phyloP scores from a whole-genome alignment of 139 green algal species.

The Microglena sp. region DNA sequence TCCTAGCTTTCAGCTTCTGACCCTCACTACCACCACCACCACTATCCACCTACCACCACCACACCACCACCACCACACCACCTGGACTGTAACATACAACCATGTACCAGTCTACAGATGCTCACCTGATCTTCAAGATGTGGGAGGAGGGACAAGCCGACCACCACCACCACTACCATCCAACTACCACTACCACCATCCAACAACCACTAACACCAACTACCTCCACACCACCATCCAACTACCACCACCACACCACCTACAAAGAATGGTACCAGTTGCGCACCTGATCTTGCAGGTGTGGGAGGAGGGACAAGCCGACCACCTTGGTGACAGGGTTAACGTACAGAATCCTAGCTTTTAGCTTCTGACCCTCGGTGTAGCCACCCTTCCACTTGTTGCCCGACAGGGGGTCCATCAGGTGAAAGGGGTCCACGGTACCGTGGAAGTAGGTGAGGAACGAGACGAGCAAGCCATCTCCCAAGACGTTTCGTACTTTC shows the following conservation, averaged over 20 bases:
- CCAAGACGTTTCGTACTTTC: slow-evolving; percentile 36
- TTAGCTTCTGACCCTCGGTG: slow-evolving; percentile 24
- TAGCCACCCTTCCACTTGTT: slow-evolving; percentile 2
- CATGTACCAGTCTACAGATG: too few relatives aligned
- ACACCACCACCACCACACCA: too few relatives aligned
- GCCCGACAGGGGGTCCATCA: slow-evolving; percentile 20
- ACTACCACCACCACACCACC: too few relatives aligned
- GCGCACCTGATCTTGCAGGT: slow-evolving; percentile 68
- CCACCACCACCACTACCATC: too few relatives aligned
- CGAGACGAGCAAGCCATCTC: slow-evolving; percentile 69
- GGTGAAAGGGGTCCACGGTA: slow-evolving; percentile 79
- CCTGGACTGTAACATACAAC: too few relatives aligned
- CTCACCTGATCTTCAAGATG: too few relatives aligned
- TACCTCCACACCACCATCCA: too few relatives aligned
- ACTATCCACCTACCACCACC: too few relatives aligned
- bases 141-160: slow-evolving; percentile 60
- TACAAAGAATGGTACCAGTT: too few relatives aligned
- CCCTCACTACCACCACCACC: too few relatives aligned
- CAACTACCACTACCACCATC: too few relatives aligned
- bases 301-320: slow-evolving; percentile 64
- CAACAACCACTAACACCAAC: too few relatives aligned
- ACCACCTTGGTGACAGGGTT: slow-evolving; percentile 60
- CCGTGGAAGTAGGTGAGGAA: slow-evolving; percentile 87
- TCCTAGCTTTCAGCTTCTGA: slow-evolving; percentile 58
- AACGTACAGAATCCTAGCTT: slow-evolving; percentile 75